Evolutionary conservation across 2,329 filamentous ascomycete genomes (phyloP).

Genomic region (Beauveria rudraprayagi): DNA sequence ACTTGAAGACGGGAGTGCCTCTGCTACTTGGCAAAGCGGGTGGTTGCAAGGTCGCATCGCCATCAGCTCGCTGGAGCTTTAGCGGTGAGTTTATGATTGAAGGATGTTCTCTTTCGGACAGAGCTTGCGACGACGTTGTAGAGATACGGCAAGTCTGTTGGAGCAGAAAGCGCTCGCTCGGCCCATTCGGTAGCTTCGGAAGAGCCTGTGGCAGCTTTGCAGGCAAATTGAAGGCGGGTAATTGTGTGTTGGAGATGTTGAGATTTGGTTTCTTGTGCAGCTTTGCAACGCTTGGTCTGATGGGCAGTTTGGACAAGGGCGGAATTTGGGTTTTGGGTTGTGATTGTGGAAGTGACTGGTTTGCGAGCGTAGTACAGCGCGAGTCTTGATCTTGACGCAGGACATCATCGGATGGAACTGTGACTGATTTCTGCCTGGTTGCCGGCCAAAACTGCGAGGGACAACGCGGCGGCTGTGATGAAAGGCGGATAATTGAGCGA

Average conservation of each 20-base stretch:
- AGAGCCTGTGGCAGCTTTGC: slow-evolving; percentile 31
- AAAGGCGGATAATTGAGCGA: background rate
- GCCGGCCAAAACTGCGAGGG: slow-evolving; percentile 3
- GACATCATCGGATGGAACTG: background rate
- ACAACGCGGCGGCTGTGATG: slow-evolving; percentile 12
- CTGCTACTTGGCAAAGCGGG: background rate
- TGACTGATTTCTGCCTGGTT: slow-evolving; percentile 9
- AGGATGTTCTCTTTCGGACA: background rate
- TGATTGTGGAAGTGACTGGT: background rate
- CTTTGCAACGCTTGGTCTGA: slow-evolving; percentile 33
- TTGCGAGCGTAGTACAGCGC: background rate
- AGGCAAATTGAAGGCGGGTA: slow-evolving; percentile 19
- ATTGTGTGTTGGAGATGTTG: slow-evolving; percentile 23
- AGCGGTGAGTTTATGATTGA: background rate
- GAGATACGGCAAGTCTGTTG: background rate
- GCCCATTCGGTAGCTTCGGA: slow-evolving; percentile 44
- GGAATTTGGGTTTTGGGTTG: background rate
- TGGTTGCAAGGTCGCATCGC: background rate
- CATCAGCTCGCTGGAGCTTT: slow-evolving; percentile 9
- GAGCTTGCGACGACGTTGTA: background rate
- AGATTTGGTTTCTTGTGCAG: slow-evolving; percentile 32
- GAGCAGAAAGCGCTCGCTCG: slow-evolving; percentile 27
- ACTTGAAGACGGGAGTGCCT: background rate
- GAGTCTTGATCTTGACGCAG: slow-evolving; percentile 1
- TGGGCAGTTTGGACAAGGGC: slow-evolving; percentile 1